A percentile compares a stretch with the other conserved stretches of the same genome.
These are phyloP conservation scores for Heterotrichella gracilis DNA, from an alignment of 352 stramenopile species.

Conservation along the genomic window DNA sequence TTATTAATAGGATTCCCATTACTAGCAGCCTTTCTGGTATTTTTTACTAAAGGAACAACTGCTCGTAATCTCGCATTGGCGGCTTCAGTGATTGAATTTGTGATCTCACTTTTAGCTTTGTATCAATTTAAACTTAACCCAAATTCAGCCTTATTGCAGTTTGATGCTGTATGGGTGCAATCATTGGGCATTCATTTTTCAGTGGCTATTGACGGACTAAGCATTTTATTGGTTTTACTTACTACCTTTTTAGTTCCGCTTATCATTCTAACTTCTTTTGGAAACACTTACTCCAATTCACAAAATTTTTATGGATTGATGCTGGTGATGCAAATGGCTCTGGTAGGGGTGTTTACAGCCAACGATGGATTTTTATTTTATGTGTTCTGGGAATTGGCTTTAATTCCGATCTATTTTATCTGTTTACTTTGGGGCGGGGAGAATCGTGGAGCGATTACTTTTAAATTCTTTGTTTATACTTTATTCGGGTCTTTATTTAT, in stretches of 20 bases:
- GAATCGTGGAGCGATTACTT: background rate
- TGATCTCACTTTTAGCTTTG: background rate
- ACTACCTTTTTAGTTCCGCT: background rate
- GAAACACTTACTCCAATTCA: background rate
- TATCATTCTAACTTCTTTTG: background rate
- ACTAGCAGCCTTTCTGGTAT: constrained; percentile 15
- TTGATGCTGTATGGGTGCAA: background rate
- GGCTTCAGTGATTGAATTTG: background rate
- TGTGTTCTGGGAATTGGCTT: background rate
- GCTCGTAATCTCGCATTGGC: background rate
- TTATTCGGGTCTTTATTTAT: background rate
- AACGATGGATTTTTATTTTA: background rate
- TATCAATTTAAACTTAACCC: constrained; percentile 12
- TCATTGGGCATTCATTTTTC: background rate
- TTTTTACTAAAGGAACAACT: background rate
- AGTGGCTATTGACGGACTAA: background rate
- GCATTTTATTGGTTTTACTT: background rate
- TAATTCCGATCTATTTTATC: constrained; percentile 10
- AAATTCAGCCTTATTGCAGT: constrained; percentile 13
- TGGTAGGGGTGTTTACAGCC: background rate
- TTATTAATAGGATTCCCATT: constrained; percentile 17
- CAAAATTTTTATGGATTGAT: constrained; percentile 18
- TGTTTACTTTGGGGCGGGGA: background rate
- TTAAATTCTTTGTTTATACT: background rate
- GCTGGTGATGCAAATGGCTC: background rate